Conservation (phyloP, 1,139 yeast species). For the Yamadazyma diddensiae region DNA sequence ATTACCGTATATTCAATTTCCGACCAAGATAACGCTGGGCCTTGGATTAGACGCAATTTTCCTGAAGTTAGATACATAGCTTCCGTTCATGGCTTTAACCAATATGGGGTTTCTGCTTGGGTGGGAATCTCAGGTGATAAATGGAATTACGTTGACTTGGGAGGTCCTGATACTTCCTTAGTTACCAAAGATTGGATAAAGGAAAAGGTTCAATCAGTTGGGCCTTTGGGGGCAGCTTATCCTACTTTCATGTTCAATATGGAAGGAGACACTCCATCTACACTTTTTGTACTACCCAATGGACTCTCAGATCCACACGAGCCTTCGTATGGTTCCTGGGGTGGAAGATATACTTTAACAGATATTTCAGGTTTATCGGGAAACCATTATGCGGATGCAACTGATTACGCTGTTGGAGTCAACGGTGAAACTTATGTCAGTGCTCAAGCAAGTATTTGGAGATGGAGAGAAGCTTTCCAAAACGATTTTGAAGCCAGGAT, state of each 20-base stretch:
- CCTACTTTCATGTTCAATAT: constrained; percentile 17
- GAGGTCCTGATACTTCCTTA: constrained; percentile 20
- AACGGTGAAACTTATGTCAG: constrained; percentile 15
- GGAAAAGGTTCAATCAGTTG: constrained; percentile 17
- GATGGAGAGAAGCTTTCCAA: constrained; percentile 25
- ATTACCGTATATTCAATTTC: constrained; percentile 21
- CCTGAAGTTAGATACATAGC: constrained; percentile 20
- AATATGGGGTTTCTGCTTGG: constrained; percentile 23
- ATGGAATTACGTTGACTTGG: constrained; percentile 16
- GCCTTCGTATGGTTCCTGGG: constrained; percentile 28
- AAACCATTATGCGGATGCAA: constrained; percentile 18
- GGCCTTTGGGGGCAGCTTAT: constrained; percentile 21
- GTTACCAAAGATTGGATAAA: constrained; percentile 19
- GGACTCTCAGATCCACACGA: constrained; percentile 21
- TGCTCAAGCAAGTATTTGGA: constrained; percentile 23
- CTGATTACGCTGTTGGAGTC: constrained; percentile 18
- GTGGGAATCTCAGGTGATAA: constrained; percentile 23
- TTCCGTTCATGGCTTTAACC: constrained; percentile 21
- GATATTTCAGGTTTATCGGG: constrained; percentile 16
- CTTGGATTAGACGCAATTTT: constrained; percentile 22
- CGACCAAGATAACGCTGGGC: constrained; percentile 24
- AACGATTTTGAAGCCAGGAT: constrained; percentile 23
- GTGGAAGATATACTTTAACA: constrained; percentile 20
- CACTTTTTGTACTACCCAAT: constrained; percentile 21
- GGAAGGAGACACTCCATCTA: constrained; percentile 27